phyloP scores from a whole-genome alignment of 768 basidiomycete genomes.

The Lactarius akahatsu region DNA sequence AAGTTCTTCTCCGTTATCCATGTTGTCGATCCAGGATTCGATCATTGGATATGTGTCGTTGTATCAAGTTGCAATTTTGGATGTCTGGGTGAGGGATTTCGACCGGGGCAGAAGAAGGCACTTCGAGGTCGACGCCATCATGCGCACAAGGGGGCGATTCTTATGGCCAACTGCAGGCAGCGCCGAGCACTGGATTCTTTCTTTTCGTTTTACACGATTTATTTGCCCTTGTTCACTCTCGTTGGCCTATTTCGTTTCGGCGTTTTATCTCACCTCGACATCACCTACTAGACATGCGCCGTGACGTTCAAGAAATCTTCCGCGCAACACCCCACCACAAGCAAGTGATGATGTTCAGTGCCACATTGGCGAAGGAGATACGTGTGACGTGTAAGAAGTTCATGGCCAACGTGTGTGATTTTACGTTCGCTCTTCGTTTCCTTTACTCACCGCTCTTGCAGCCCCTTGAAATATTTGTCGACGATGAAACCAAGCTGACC shows the following conservation, averaged over 20 bases:
- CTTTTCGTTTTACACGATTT: slow-evolving; percentile 37
- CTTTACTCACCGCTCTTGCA: slow-evolving; percentile 36
- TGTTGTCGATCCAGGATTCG: slow-evolving; percentile 37
- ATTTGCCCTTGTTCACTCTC: slow-evolving; percentile 51
- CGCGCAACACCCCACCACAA: slow-evolving; percentile 98
- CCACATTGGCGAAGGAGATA: slow-evolving; percentile 96
- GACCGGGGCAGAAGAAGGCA: slow-evolving; percentile 20
- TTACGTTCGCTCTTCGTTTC: not conserved
- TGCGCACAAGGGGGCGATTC: slow-evolving; percentile 15
- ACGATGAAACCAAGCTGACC: slow-evolving; percentile 98
- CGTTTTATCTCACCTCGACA: slow-evolving; percentile 62
- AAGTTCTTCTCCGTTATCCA: slow-evolving; percentile 52
- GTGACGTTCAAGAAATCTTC: slow-evolving; percentile 99
- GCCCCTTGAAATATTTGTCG: slow-evolving; percentile 99
- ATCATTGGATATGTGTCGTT: slow-evolving; percentile 28
- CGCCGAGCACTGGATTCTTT: slow-evolving; percentile 22
- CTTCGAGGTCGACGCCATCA: slow-evolving; percentile 27
- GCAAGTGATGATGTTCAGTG: slow-evolving; percentile 99
- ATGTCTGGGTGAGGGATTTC: slow-evolving; percentile 16
- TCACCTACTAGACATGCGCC: slow-evolving; percentile 97
- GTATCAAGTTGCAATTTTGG: slow-evolving; percentile 22
- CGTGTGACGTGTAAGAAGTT: slow-evolving; percentile 99
- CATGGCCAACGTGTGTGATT: slow-evolving; percentile 87
- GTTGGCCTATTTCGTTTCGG: slow-evolving; percentile 51
- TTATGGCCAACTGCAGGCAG: slow-evolving; percentile 23